Percentiles rank a stretch among this genome's conserved stretches.
phyloP scores from a whole-genome alignment of 225 moss, liverwort and hornwort species.

The Pseudisothecium myosuroides region DNA sequence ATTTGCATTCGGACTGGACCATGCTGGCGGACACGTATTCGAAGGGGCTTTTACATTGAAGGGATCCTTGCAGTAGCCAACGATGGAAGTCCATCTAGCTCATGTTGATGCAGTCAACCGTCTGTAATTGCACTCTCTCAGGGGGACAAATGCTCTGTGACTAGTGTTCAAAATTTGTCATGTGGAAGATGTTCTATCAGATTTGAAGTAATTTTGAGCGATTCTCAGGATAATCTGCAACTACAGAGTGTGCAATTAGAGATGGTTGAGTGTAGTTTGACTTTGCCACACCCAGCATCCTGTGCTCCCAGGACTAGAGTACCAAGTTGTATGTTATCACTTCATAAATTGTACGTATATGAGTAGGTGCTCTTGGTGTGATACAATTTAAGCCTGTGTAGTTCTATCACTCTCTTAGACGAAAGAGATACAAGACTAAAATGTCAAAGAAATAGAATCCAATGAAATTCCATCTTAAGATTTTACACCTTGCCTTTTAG shows the following conservation, averaged over 20 bases:
- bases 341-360: background rate
- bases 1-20: background rate
- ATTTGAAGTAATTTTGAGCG: background rate
- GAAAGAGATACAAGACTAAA: background rate
- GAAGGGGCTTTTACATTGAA: background rate
- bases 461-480: background rate
- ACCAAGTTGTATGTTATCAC: background rate
- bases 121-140: background rate
- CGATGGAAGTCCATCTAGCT: background rate
- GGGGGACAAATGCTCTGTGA: background rate
- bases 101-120: background rate
- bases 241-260: background rate
- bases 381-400: background rate
- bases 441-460: background rate
- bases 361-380: background rate
- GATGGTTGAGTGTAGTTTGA: background rate
- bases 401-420: background rate
- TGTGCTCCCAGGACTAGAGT: background rate
- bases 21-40: background rate
- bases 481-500: no score
- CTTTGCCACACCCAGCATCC: background rate
- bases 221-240: background rate
- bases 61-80: background rate
- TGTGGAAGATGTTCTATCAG: background rate
- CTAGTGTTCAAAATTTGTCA: background rate